Base-by-base conservation (phyloP, 225 moss, liverwort and hornwort species). In the Polytrichum commune region DNA sequence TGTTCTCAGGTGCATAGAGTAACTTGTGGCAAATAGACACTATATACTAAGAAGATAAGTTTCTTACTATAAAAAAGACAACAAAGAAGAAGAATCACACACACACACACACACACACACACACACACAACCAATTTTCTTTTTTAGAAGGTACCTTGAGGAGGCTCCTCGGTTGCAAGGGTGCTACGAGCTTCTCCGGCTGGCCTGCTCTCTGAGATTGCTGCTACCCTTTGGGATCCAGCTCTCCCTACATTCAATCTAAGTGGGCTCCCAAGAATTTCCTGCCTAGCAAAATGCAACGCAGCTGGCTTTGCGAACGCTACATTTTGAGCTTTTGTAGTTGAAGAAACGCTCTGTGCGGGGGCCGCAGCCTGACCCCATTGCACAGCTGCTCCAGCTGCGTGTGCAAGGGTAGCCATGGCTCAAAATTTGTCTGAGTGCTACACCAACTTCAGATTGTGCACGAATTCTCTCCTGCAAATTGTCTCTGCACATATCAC, bases 91-190 rank as follows among this genome's bases (percentile, higher is more conserved):
- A 13, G 13, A 16, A 46, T 46, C 32, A 32, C 32, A 32, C 6
- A 32, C 32, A 7, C 7, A 7, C 6, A 30, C 10, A 38, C 7
- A 7, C 7, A 1, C 33, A 8, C 33, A 7, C 33, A 7, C 33
- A 33, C 6, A 19, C n/a, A 16, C 13, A 5, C 22, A 27, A 61
- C 26, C 26, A 26, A 26, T 26, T 26, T 26, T 26, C 1, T 25
- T 26, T 26, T 26, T 26, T 26, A 4, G 3, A 23, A 61, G 2
- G 19, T 26, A 53, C 76, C 68, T 78, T 81, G 79, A 54, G 81
- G 79, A 18, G 75, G 86, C 57, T 90, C 92, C 76, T 93, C 90
- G 0, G 83, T 79, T 27, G 87, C 87, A 66, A 90, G 82, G 16
- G 86, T 71, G 74, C 73, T 85, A 54, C 77, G 79, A 0, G 78